Base-by-base conservation (phyloP, 164 flowering plant genomes). In the Vitis labrusca region DNA sequence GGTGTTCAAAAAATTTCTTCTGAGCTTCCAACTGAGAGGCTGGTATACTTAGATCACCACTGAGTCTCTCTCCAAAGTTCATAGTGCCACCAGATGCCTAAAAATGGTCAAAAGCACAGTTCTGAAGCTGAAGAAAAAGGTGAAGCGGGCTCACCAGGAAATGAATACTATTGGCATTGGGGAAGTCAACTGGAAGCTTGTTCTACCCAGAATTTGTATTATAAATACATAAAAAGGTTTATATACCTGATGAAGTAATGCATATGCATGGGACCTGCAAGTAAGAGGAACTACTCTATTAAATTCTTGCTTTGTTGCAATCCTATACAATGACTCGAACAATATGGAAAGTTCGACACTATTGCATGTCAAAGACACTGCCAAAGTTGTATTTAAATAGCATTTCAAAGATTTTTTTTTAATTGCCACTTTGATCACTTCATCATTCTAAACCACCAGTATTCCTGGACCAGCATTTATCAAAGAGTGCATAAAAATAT, bases 241-340 rank as follows among this genome's bases (percentile, higher is more conserved):
- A 60, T 65, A 12, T 37, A n/a, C 64, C 69, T 73, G 83, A 64
- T 88, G 89, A 74, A 79, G 64, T 19, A 79, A 61, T 52, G 85
- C 85, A 79, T 84, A 86, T 50, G 88, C 91, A 66, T 82, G 82
- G 60, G 90, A 80, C 89, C 91, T 88, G 77, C 63, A 70, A 65
- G 67, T 12, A 68, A 63, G 48, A 53, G 13, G 10, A 61, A 55
- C 44, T 32, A 47, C 29, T 27, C 5, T 32, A 5, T 32, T 32
- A 32, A 32, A 32, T 32, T 32, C 3, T 32, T 32, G 7, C 44
- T 32, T 32, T 6, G 7, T 32, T 32, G 44, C 7, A 6, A 32
- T 32, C 44, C 44, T 32, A 32, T 32, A 32, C 44, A 32, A 32
- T 32, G 44, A 32, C 44, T 32, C 0, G 44, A 32, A 32, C 3